A percentile compares a stretch with the other conserved stretches of the same genome.
Evolutionary conservation across 78 protist genomes (phyloP).

Genomic region (Dictyostelium citrinum): DNA sequence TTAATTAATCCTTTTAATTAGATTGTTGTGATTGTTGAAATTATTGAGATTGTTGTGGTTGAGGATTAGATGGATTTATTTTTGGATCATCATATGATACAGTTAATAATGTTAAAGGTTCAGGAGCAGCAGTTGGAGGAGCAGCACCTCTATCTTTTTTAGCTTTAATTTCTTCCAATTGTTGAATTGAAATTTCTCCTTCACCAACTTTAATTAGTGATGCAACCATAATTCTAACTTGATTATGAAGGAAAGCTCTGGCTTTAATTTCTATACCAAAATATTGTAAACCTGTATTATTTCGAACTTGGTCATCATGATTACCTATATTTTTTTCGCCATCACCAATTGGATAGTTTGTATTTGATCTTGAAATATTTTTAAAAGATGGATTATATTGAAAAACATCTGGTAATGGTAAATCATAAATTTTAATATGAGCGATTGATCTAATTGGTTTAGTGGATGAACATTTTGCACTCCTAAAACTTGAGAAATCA

Average conservation of each 20-base stretch:
- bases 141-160: slow-evolving; percentile 28
- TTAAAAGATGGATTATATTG: background rate
- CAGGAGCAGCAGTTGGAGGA: slow-evolving; percentile 42
- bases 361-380: background rate
- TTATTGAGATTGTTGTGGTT: too few species aligned
- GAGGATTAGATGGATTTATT: too few species aligned
- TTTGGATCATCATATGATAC: slow-evolving; percentile 21
- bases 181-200: background rate
- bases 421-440: background rate
- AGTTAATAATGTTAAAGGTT: slow-evolving; percentile 37
- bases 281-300: background rate
- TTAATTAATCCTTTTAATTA: too few species aligned
- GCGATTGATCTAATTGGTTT: slow-evolving; percentile 12
- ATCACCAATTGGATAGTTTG: background rate
- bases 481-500: slow-evolving; percentile 43
- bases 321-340: background rate
- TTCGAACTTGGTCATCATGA: background rate
- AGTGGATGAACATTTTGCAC: slow-evolving; percentile 30
- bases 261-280: slow-evolving; percentile 65
- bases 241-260: slow-evolving; percentile 54
- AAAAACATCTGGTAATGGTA: slow-evolving; percentile 11
- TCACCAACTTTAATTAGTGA: slow-evolving; percentile 22
- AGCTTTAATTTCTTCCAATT: background rate
- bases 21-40: too few species aligned
- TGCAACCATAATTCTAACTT: slow-evolving; percentile 63